Evolutionary conservation across 768 basidiomycete species (phyloP).

Genomic region (Psilocybe cyanescens): DNA sequence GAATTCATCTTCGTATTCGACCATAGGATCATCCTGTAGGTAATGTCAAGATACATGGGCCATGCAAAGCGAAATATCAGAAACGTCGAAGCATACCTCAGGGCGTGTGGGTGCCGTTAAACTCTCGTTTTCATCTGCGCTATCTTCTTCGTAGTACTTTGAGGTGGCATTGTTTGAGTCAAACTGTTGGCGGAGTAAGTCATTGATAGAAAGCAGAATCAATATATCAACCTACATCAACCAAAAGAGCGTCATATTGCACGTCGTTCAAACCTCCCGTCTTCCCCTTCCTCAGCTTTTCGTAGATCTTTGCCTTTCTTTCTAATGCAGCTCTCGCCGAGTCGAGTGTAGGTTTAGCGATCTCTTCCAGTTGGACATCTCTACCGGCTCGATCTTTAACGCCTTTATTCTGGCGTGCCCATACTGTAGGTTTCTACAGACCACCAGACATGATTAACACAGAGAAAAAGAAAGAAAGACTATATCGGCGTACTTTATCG

Average conservation of each 20-base stretch:
- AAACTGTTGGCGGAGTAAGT: constrained; percentile 43
- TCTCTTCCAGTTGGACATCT: constrained; percentile 72
- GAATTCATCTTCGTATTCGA: constrained; percentile 89
- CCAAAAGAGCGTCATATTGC: constrained; percentile 72
- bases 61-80: background rate
- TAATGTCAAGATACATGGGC: background rate
- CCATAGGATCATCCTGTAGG: constrained; percentile 69
- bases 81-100: constrained; percentile 35
- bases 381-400: constrained; percentile 63
- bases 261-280: constrained; percentile 76
- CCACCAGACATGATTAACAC: background rate
- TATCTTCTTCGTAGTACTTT: constrained; percentile 65
- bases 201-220: background rate
- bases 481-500: constrained; percentile 58
- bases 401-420: constrained; percentile 79
- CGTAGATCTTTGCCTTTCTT: constrained; percentile 80
- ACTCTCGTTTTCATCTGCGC: constrained; percentile 83
- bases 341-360: constrained; percentile 73
- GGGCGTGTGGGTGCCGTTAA: constrained; percentile 56
- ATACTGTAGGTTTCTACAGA: constrained; percentile 75
- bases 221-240: constrained; percentile 63
- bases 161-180: constrained; percentile 43
- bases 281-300: constrained; percentile 77
- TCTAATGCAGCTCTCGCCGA: constrained; percentile 72
- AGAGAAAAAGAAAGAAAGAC: background rate